phyloP scores from a whole-genome alignment of 164 flowering plant genomes.

The Magnolia kwangsiensis region DNA sequence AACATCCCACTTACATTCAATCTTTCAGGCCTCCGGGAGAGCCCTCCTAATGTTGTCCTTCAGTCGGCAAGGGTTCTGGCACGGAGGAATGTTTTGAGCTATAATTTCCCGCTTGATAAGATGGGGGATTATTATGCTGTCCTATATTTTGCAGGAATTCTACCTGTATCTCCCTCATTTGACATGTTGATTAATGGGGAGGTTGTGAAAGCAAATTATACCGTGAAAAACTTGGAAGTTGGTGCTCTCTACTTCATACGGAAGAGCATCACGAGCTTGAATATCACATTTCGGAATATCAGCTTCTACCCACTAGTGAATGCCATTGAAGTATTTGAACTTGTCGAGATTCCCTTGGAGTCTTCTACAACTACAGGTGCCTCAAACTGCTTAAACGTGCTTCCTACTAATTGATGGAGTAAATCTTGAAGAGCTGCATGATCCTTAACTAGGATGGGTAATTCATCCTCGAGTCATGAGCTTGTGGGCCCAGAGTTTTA shows the following conservation, averaged over 20 bases:
- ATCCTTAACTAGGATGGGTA: neutral
- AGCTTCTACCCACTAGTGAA: constrained; percentile 63
- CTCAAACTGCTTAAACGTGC: neutral
- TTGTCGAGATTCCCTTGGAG: constrained; percentile 62
- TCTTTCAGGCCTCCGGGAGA: constrained; percentile 38
- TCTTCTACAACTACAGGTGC: constrained; percentile 79
- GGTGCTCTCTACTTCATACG: constrained; percentile 32
- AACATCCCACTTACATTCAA: constrained; percentile 29
- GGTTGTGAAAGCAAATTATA: constrained; percentile 46
- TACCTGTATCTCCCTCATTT: constrained; percentile 61
- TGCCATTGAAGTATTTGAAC: constrained; percentile 78
- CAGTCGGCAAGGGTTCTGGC: constrained; percentile 73
- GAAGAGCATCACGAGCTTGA: constrained; percentile 44
- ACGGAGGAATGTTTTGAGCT: constrained; percentile 39
- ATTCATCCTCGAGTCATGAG: neutral
- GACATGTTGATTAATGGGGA: constrained; percentile 57
- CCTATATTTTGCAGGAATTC: constrained; percentile 82
- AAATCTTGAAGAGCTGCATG: neutral
- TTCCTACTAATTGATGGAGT: neutral
- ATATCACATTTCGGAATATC: constrained; percentile 48
- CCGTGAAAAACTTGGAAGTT: constrained; percentile 37
- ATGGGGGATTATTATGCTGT: constrained; percentile 58
- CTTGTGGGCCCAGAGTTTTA: neutral
- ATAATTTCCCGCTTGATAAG: constrained; percentile 49
- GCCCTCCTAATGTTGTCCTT: constrained; percentile 61